phyloP scores from a whole-genome alignment of 345 rosid genomes.

The Alliaria petiolata region DNA sequence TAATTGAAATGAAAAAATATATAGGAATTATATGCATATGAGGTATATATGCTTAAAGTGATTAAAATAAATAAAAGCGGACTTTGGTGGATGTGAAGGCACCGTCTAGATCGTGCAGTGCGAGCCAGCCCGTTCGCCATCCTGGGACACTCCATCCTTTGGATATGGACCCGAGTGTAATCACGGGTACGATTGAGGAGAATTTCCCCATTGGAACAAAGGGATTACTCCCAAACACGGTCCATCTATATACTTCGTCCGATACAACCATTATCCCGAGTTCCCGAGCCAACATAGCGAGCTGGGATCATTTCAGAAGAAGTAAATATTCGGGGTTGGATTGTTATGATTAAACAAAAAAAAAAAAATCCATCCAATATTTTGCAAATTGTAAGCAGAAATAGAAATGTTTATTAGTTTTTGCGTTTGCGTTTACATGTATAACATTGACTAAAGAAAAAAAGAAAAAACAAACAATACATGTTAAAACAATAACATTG shows the following conservation, averaged over 20 bases:
- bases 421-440: too few relatives aligned
- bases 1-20: too few relatives aligned
- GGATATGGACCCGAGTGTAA: constrained; percentile 54
- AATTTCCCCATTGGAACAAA: constrained; percentile 49
- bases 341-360: too few relatives aligned
- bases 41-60: neutral
- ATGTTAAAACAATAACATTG: too few relatives aligned
- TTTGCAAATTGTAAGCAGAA: neutral
- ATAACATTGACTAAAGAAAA: neutral
- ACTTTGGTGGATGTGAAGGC: constrained; percentile 35
- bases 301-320: constrained; percentile 16
- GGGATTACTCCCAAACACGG: constrained; percentile 39
- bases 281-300: constrained; percentile 45
- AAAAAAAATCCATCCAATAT: too few relatives aligned
- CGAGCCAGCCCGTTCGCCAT: constrained; percentile 61
- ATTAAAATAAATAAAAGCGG: neutral
- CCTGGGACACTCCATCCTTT: constrained; percentile 62
- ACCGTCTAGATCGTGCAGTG: constrained; percentile 35
- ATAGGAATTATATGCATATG: neutral
- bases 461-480: neutral
- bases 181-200: constrained; percentile 44
- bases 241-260: constrained; percentile 49
- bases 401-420: neutral
- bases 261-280: constrained; percentile 48
- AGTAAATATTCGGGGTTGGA: neutral